A percentile compares a stretch with the other conserved stretches of the same genome.
Conservation (phyloP, 495 filamentous ascomycete genomes). For the Penicillium soppii region DNA sequence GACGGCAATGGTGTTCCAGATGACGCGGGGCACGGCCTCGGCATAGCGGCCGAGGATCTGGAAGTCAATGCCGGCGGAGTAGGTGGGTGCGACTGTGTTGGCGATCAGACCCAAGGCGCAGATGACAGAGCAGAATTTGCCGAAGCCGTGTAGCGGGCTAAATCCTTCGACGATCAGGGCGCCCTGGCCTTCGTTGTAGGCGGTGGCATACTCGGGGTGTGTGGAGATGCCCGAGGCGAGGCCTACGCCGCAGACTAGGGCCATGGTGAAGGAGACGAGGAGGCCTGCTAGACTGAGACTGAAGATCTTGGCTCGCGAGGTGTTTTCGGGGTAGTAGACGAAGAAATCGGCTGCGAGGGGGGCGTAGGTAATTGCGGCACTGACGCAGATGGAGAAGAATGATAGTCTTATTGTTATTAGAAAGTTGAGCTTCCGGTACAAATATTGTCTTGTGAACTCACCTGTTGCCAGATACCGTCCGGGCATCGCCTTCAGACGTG, state of each 20-base stretch:
- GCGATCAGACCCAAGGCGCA: conserved; percentile 68
- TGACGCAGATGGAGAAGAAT: conserved; percentile 67
- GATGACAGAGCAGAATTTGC: conserved; percentile 72
- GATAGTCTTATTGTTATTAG: conserved; percentile 43
- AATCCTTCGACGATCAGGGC: conserved; percentile 67
- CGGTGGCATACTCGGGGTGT: conserved; percentile 52
- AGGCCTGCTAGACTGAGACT: conserved; percentile 48
- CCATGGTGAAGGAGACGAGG: conserved; percentile 55
- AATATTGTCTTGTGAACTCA: conserved; percentile 8
- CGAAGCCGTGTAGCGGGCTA: conserved; percentile 61
- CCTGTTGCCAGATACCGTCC: conserved; percentile 58
- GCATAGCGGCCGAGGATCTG: conserved; percentile 61
- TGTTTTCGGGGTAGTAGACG: conserved; percentile 61
- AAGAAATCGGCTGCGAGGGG: conserved; percentile 64
- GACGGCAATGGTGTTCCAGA: conserved; percentile 62
- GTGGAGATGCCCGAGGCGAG: conserved; percentile 60
- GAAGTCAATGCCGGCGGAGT: conserved; percentile 68
- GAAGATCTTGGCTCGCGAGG: conserved; percentile 37
- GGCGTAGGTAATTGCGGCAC: conserved; percentile 62
- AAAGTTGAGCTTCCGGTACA: not conserved
- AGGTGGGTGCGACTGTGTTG: conserved; percentile 69
- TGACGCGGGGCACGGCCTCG: conserved; percentile 56
- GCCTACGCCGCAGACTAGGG: conserved; percentile 66
- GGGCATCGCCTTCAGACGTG: conserved; percentile 45
- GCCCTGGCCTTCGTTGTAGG: conserved; percentile 49